Evolutionary conservation across 202 grass and related monocot genomes (phyloP).

Genomic region (Dendrocalamus latiflorus): DNA sequence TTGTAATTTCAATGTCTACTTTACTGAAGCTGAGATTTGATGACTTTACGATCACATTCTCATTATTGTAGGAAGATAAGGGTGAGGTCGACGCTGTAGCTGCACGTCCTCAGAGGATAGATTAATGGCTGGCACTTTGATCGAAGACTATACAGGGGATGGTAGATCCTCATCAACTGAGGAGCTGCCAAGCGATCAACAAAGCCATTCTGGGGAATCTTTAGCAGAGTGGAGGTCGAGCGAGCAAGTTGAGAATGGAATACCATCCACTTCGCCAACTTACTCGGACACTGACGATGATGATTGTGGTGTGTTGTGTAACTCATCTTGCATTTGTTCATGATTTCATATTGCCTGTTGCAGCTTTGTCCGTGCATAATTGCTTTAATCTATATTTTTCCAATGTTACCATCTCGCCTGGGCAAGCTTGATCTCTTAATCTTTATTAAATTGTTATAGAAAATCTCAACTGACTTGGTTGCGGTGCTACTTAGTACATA

Average conservation of each 20-base stretch:
- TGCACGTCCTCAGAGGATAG: not conserved
- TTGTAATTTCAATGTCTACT: not conserved
- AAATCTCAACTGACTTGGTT: slow-evolving; percentile 4
- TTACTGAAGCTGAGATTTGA: not conserved
- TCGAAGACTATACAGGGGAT: slow-evolving; percentile 47
- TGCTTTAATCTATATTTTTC: not conserved
- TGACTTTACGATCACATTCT: not conserved
- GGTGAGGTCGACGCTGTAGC: not conserved
- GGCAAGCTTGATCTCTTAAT: not conserved
- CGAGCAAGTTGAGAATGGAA: too few species aligned
- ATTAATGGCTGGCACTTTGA: slow-evolving; percentile 56
- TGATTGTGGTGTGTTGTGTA: too few species aligned
- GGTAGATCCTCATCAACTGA: slow-evolving; percentile 47
- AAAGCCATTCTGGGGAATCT: slow-evolving; percentile 62
- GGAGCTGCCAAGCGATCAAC: slow-evolving; percentile 71
- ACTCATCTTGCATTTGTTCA: too few species aligned
- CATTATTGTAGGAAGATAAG: slow-evolving; percentile 22
- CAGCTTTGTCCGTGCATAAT: too few species aligned
- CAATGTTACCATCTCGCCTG: not conserved
- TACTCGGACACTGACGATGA: too few species aligned
- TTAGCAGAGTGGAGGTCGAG: slow-evolving; percentile 74
- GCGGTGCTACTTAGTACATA: not conserved
- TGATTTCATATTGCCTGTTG: too few species aligned
- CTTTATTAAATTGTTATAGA: not conserved
- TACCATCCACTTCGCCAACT: too few species aligned